A percentile compares a stretch with the other conserved stretches of the same genome.
Evolutionary conservation across 257 asterid genomes (phyloP).

Genomic region (Rhazya stricta): DNA sequence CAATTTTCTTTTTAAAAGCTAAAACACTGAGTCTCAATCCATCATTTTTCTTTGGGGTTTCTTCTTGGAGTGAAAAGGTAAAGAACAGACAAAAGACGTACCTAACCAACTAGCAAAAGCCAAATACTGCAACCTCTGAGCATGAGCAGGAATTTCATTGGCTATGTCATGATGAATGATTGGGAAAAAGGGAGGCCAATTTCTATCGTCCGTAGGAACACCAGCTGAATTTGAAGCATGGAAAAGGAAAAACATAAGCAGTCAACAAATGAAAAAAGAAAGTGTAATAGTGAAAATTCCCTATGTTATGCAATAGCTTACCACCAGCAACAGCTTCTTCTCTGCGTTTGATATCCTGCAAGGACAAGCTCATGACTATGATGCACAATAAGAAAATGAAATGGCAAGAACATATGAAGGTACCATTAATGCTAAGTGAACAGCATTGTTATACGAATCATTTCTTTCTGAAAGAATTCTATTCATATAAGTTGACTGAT

Average conservation of each 20-base stretch:
- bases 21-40: neutral
- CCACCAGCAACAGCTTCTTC: constrained; percentile 63
- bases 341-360: constrained; percentile 60
- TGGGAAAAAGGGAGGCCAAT: constrained; percentile 68
- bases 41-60: neutral
- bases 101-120: constrained; percentile 77
- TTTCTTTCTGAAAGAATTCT: neutral
- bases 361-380: constrained; percentile 13
- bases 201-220: constrained; percentile 42
- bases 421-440: neutral
- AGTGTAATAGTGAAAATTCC: neutral
- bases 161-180: constrained; percentile 63
- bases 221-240: constrained; percentile 40
- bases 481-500: neutral
- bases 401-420: neutral
- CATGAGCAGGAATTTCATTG: constrained; percentile 58
- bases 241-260: constrained; percentile 16
- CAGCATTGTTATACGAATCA: neutral
- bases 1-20: no score
- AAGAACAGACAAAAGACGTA: constrained; percentile 20
- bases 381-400: constrained; percentile 13
- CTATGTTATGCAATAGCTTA: constrained; percentile 22
- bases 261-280: constrained; percentile 1
- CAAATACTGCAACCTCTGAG: constrained; percentile 67
- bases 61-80: neutral